Percentiles rank a stretch among this genome's conserved stretches.
phyloP scores from a whole-genome alignment of 2,329 filamentous ascomycete species.

The Aspergillus unguis region DNA sequence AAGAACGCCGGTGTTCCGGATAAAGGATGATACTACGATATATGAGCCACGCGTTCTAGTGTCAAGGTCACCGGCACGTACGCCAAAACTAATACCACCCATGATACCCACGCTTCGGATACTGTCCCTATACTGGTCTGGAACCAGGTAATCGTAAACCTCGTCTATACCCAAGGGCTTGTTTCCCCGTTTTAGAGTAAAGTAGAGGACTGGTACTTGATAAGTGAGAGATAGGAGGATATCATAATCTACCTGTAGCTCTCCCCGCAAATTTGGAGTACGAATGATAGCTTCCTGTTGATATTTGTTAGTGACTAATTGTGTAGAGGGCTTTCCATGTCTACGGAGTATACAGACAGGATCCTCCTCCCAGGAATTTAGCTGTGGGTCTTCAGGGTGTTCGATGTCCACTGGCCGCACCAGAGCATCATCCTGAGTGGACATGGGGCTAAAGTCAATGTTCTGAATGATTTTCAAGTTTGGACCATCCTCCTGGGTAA shows the following conservation, averaged over 20 bases:
- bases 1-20: constrained; percentile 79
- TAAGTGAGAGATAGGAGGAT: constrained; percentile 74
- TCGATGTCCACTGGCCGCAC: background rate
- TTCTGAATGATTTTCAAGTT: constrained; percentile 31
- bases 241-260: constrained; percentile 63
- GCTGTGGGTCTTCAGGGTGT: constrained; percentile 14
- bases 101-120: constrained; percentile 62
- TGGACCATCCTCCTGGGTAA: constrained; percentile 23
- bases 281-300: constrained; percentile 44
- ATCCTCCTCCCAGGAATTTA: constrained; percentile 30
- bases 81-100: constrained; percentile 72
- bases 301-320: constrained; percentile 28
- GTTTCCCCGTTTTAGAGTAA: constrained; percentile 61
- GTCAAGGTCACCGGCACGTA: constrained; percentile 49
- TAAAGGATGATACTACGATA: constrained; percentile 72
- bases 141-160: constrained; percentile 69
- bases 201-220: constrained; percentile 72
- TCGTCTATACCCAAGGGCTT: constrained; percentile 62
- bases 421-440: constrained; percentile 9
- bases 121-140: constrained; percentile 59
- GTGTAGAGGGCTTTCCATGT: constrained; percentile 4
- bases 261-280: constrained; percentile 27
- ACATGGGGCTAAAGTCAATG: constrained; percentile 15
- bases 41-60: constrained; percentile 34
- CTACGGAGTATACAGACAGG: constrained; percentile 21